These are phyloP conservation scores for Brassica incana DNA, from an alignment of 345 rosid species.

Conservation along the genomic window DNA sequence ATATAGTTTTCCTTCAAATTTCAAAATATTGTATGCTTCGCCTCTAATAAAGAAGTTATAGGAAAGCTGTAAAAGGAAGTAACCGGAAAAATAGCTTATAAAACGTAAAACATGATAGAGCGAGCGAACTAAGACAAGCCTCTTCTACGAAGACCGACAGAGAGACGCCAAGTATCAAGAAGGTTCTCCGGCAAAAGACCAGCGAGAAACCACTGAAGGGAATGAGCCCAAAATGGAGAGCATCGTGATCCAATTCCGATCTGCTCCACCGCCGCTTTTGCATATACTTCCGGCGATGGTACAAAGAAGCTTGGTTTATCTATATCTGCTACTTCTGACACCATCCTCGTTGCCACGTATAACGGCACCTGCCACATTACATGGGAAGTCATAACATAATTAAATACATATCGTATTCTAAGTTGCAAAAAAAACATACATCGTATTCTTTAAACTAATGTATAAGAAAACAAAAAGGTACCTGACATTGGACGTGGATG, in stretches of 20 bases:
- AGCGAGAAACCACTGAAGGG: constrained; percentile 70
- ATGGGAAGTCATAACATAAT: neutral
- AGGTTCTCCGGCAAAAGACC: constrained; percentile 49
- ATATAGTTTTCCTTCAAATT: no score
- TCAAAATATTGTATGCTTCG: no score
- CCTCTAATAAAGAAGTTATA: neutral
- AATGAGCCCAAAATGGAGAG: constrained; percentile 81
- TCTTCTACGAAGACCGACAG: constrained; percentile 62
- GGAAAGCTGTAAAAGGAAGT: neutral
- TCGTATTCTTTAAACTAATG: neutral
- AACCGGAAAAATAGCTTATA: neutral
- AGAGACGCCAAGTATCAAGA: constrained; percentile 81
- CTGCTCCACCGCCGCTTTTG: constrained; percentile 48
- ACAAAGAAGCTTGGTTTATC: constrained; percentile 52
- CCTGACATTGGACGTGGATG: constrained; percentile 89
- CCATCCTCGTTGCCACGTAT: constrained; percentile 83
- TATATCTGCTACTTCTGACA: constrained; percentile 54
- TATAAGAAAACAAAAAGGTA: constrained; percentile 15
- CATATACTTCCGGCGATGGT: constrained; percentile 65
- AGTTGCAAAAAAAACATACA: neutral
- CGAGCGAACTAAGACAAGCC: constrained; percentile 4
- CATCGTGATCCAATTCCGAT: constrained; percentile 66
- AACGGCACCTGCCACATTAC: constrained; percentile 57
- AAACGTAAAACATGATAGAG: neutral
- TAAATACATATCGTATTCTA: no score